phyloP scores from a whole-genome alignment of 164 flowering plant genomes.

The Saururus chinensis region DNA sequence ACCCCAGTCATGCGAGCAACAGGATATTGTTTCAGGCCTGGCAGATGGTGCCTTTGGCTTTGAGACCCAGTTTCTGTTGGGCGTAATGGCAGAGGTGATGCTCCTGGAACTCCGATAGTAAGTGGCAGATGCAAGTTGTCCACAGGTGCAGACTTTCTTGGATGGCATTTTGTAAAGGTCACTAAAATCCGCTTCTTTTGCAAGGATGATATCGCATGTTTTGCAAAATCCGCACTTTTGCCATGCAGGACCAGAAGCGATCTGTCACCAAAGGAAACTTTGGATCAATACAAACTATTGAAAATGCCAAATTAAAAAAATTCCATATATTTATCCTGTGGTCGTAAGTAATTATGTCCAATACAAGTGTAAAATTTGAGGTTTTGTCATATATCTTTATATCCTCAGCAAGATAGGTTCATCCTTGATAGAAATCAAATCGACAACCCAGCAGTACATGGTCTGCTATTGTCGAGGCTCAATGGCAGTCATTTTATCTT shows the following conservation, averaged over 20 bases:
- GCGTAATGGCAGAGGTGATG: slow-evolving; percentile 39
- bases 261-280: slow-evolving; percentile 19
- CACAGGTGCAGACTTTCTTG: slow-evolving; percentile 25
- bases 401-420: too few relatives aligned
- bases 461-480: too few relatives aligned
- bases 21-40: slow-evolving; percentile 41
- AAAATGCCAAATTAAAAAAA: too few relatives aligned
- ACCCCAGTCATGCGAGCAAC: slow-evolving; percentile 52
- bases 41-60: slow-evolving; percentile 38
- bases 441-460: too few relatives aligned
- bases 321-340: too few relatives aligned
- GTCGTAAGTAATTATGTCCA: too few relatives aligned
- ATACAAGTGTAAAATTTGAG: too few relatives aligned
- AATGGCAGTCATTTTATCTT: too few relatives aligned
- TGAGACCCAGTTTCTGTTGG: slow-evolving; percentile 42
- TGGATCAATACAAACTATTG: neutral
- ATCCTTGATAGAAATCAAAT: too few relatives aligned
- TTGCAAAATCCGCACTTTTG: slow-evolving; percentile 61
- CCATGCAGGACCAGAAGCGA: slow-evolving; percentile 72
- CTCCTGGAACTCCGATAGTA: slow-evolving; percentile 16
- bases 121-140: slow-evolving; percentile 20
- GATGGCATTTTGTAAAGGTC: slow-evolving; percentile 55
- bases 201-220: slow-evolving; percentile 55
- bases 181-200: slow-evolving; percentile 65
- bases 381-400: too few relatives aligned